A percentile compares a stretch with the other conserved stretches of the same genome.
phyloP scores from a whole-genome alignment of 768 basidiomycete species.

The Gymnopilus junonius region DNA sequence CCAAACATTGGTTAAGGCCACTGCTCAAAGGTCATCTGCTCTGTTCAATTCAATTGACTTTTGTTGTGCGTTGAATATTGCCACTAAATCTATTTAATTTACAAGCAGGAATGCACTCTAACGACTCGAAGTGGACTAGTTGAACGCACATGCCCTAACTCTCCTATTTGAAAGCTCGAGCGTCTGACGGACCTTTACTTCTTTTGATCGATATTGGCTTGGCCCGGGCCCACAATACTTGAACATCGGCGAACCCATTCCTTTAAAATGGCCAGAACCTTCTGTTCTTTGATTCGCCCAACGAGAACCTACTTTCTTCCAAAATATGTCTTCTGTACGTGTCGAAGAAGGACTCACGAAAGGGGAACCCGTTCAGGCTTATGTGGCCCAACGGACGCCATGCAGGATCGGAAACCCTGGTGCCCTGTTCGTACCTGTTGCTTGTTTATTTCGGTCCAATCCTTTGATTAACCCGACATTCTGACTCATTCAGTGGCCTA shows the following conservation, averaged over 20 bases:
- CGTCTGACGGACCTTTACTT: neutral
- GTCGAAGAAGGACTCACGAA: neutral
- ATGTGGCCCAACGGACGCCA: neutral
- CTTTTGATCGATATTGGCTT: neutral
- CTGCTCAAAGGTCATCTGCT: neutral
- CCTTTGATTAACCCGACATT: neutral
- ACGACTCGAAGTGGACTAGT: neutral
- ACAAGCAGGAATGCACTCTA: neutral
- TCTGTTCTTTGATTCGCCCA: neutral
- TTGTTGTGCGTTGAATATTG: neutral
- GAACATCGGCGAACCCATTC: neutral
- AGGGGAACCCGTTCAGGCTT: neutral
- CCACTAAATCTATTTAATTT: neutral
- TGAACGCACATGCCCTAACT: neutral
- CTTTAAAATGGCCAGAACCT: neutral
- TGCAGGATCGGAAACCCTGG: conserved; percentile 1
- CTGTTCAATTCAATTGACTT: neutral
- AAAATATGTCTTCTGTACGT: neutral
- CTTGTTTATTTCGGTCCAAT: neutral
- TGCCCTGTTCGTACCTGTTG: conserved; percentile 7
- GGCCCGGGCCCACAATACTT: neutral
- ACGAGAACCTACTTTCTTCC: too few relatives aligned
- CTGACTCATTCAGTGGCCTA: neutral
- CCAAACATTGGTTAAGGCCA: neutral
- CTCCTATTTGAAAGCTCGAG: neutral